Base-by-base conservation (phyloP, 352 stramenopile genomes). In the Pythium diclinum region DNA sequence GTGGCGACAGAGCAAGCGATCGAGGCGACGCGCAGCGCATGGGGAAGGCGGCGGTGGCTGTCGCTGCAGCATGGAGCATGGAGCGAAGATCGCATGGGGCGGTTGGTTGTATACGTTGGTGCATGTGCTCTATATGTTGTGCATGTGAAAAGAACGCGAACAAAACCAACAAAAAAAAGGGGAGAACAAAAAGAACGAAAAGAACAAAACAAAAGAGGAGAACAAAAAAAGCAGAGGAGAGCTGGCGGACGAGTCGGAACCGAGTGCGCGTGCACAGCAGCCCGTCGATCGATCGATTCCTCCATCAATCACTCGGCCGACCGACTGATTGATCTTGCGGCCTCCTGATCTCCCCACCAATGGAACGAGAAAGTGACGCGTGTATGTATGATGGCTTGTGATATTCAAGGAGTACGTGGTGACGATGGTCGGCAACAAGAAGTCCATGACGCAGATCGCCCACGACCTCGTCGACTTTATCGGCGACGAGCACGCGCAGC, bases 381-480 rank as follows among this genome's bases (percentile, higher is more conserved):
- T 62, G 56, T 66, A 21, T 57, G n/a, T 55, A 52, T 57, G 49
- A 36, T 59, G 40, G 34, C 57, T 17, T 63, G 28, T 65, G 34
- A 42, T 46, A 49, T 57, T 55, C 60, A 69, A 92, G 84, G 83
- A 94, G 75, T 94, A 91, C 68, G 83, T 94, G 53, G 79, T 90
- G 61, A 81, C 91, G 30, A 91, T 94, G 85, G 85, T 94, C 62
- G 74, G 78, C 73, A 94, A 92, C 77, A 90, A 91, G 77, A 92
- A 92, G 71, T 87, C 78, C 55, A 91, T 94, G 83, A 76, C 73
- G 62, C 83, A 92, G 73, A 92, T 94, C 69, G 76, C 79, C 13
- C 71, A 85, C 67, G 85, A 92, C 69, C 79, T 94, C 42, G 75
- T 91, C 51, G 83, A 94, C 61, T 94, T 94, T 36, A 91, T 94